These are phyloP conservation scores for Warburgia ugandensis DNA, from an alignment of 164 flowering plant genomes.

Conservation along the genomic window DNA sequence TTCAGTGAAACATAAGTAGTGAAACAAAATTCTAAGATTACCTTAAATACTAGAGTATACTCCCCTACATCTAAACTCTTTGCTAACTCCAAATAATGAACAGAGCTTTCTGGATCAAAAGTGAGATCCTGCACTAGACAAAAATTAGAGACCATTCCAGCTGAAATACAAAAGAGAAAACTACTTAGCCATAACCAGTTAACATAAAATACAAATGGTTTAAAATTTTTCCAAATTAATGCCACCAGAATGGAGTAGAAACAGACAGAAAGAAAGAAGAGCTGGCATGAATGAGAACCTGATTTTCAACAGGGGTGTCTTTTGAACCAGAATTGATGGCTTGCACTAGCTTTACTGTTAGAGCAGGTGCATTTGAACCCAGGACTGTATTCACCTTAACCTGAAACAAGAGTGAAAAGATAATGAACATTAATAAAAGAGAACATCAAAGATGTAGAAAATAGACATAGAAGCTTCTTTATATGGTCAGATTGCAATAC, in stretches of 20 bases:
- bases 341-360: slow-evolving; percentile 45
- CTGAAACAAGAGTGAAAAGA: slow-evolving; percentile 25
- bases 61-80: slow-evolving; percentile 66
- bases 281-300: slow-evolving; percentile 28
- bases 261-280: neutral
- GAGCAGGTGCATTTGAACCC: slow-evolving; percentile 53
- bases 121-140: slow-evolving; percentile 53
- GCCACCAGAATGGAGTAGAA: neutral
- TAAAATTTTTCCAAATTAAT: slow-evolving; percentile 1
- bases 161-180: too few species aligned
- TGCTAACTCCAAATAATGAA: slow-evolving; percentile 56
- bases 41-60: slow-evolving; percentile 74
- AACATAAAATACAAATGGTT: too few species aligned
- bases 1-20: too few species aligned
- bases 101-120: slow-evolving; percentile 38
- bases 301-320: slow-evolving; percentile 34
- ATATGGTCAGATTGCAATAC: too few species aligned
- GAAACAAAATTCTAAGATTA: slow-evolving; percentile 16
- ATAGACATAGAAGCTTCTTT: too few species aligned
- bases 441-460: too few species aligned
- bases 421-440: too few species aligned
- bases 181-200: too few species aligned
- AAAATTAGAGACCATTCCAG: neutral
- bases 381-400: slow-evolving; percentile 56
- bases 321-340: slow-evolving; percentile 36